These are phyloP conservation scores for Westerdykella aurantiaca DNA, from an alignment of 2,329 filamentous ascomycete genomes.

Conservation along the genomic window DNA sequence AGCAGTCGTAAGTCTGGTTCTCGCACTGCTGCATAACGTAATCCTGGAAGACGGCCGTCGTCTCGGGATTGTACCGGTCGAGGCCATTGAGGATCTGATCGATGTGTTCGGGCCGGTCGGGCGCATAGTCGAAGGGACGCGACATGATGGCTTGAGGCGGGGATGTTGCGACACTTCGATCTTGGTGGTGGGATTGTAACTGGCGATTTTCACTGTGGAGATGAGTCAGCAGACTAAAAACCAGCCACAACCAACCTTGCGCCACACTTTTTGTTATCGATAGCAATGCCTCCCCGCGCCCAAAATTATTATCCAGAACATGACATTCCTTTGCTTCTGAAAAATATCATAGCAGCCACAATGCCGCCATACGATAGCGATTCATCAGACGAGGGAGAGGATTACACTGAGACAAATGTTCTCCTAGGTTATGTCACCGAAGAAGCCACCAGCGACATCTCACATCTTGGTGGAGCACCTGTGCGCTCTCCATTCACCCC, in stretches of 20 bases:
- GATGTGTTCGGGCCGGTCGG: constrained; percentile 87
- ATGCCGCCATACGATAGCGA: constrained; percentile 86
- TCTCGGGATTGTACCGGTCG: constrained; percentile 98
- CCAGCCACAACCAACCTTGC: constrained; percentile 1
- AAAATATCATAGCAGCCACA: neutral
- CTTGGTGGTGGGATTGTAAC: constrained; percentile 7
- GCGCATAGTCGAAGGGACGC: constrained; percentile 73
- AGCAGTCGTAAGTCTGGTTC: constrained; percentile 87
- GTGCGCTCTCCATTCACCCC: constrained; percentile 50
- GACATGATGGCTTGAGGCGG: constrained; percentile 38
- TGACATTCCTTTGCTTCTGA: neutral
- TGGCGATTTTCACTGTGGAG: constrained; percentile 3
- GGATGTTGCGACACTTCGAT: constrained; percentile 20
- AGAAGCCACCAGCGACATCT: constrained; percentile 77
- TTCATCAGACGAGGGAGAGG: constrained; percentile 62
- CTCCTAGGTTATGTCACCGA: constrained; percentile 83
- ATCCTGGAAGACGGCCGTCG: constrained; percentile 84
- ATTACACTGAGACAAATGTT: constrained; percentile 76
- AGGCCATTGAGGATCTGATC: constrained; percentile 92
- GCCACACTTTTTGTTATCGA: constrained; percentile 2
- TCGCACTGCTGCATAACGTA: constrained; percentile 96
- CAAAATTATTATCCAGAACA: constrained; percentile 1
- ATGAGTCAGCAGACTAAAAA: constrained; percentile 4
- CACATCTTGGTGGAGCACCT: constrained; percentile 78
- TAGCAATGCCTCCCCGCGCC: neutral